These are phyloP conservation scores for Allium cepa DNA, from an alignment of 106 monocot genomes.

Conservation along the genomic window DNA sequence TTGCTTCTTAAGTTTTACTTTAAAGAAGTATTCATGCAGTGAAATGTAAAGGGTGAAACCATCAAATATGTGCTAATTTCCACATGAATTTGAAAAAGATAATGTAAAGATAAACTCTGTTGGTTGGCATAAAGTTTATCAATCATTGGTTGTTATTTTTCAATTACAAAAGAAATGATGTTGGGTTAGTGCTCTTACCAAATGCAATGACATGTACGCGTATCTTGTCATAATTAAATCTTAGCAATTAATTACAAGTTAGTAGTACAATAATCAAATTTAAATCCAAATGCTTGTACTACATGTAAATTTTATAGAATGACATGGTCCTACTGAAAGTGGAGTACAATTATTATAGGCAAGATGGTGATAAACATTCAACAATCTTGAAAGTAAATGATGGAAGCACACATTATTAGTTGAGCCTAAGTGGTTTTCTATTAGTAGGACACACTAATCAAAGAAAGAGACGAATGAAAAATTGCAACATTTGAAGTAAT, in stretches of 20 bases:
- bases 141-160: background rate
- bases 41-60: background rate
- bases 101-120: background rate
- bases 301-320: background rate
- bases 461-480: too few relatives aligned
- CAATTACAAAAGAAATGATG: background rate
- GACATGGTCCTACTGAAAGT: too few relatives aligned
- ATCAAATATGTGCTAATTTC: background rate
- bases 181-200: slow-evolving; percentile 7
- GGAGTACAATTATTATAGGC: too few relatives aligned
- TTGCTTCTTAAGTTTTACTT: too few relatives aligned
- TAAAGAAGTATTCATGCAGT: too few relatives aligned
- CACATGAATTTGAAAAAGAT: background rate
- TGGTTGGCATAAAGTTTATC: background rate
- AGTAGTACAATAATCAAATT: background rate
- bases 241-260: background rate
- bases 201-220: slow-evolving; percentile 1
- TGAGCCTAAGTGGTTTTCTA: too few relatives aligned
- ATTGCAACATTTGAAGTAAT: too few relatives aligned
- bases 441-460: too few relatives aligned
- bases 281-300: slow-evolving; percentile 2
- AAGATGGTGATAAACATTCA: too few relatives aligned
- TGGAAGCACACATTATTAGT: too few relatives aligned
- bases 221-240: slow-evolving; percentile 2
- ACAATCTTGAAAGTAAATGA: too few relatives aligned